Conservation (phyloP, 2,329 filamentous ascomycete species). For the Ophiostoma piceae region DNA sequence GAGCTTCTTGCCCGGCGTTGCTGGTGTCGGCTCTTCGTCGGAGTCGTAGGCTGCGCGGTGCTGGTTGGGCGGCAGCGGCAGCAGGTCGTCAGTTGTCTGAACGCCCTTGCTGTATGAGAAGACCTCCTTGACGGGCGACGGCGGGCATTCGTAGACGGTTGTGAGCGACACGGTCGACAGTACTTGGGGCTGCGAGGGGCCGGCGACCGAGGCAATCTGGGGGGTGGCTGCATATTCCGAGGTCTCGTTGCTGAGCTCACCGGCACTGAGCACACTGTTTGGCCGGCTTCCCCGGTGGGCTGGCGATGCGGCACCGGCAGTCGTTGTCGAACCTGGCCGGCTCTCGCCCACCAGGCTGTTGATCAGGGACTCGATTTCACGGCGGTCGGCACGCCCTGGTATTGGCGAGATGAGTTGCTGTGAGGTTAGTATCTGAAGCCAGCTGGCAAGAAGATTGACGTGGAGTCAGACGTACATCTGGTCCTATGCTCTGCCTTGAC, state of each 20-base stretch:
- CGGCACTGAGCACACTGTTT: constrained; percentile 77
- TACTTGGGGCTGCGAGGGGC: constrained; percentile 48
- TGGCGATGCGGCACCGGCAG: constrained; percentile 60
- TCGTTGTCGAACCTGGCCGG: constrained; percentile 62
- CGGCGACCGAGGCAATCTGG: neutral
- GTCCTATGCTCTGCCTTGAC: constrained; percentile 62
- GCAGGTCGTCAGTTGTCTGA: constrained; percentile 78
- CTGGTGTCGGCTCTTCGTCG: constrained; percentile 55
- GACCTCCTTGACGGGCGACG: constrained; percentile 71
- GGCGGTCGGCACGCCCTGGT: constrained; percentile 63
- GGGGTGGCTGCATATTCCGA: constrained; percentile 52
- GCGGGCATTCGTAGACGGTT: constrained; percentile 75
- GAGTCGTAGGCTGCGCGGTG: constrained; percentile 54
- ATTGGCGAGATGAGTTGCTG: constrained; percentile 62
- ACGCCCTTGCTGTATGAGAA: constrained; percentile 97
- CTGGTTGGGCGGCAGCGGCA: constrained; percentile 48
- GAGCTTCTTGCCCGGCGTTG: constrained; percentile 64
- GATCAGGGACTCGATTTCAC: constrained; percentile 81
- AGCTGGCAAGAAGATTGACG: no score
- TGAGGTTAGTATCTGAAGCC: neutral
- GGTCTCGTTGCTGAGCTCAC: constrained; percentile 71
- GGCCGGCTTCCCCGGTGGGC: constrained; percentile 67
- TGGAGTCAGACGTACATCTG: constrained; percentile 56
- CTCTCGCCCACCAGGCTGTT: constrained; percentile 76
- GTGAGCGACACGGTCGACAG: constrained; percentile 68